Evolutionary conservation across 371 early-diverging fungal species (phyloP).

Genomic region (Blakeslea trispora): DNA sequence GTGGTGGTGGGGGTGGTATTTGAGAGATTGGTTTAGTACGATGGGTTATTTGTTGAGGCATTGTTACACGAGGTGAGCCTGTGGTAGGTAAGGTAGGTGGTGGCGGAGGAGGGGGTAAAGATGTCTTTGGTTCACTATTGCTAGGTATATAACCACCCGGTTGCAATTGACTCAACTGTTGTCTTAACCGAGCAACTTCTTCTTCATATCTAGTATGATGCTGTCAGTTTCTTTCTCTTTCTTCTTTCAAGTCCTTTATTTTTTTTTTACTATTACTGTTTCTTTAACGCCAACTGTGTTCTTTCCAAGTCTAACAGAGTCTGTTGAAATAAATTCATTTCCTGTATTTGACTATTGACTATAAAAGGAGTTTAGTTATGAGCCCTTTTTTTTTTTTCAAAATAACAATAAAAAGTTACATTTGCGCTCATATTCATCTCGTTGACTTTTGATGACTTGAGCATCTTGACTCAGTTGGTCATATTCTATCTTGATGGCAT

Average conservation of each 20-base stretch:
- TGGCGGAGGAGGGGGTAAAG: too few relatives aligned
- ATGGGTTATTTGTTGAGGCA: too few relatives aligned
- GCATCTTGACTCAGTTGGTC: constrained; percentile 77
- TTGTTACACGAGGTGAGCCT: too few relatives aligned
- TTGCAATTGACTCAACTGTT: constrained; percentile 53
- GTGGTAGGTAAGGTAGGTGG: too few relatives aligned
- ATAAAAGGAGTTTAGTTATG: background rate
- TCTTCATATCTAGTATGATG: constrained; percentile 46
- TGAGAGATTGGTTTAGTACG: too few relatives aligned
- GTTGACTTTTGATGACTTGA: constrained; percentile 65
- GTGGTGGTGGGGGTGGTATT: too few relatives aligned
- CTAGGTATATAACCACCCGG: constrained; percentile 29
- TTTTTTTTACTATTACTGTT: constrained; percentile 45
- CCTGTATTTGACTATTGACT: constrained; percentile 74
- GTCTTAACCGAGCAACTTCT: constrained; percentile 50
- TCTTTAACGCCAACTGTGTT: constrained; percentile 72
- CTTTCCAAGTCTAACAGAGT: constrained; percentile 78
- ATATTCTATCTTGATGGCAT: constrained; percentile 78
- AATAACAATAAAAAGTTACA: too few relatives aligned
- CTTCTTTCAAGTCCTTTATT: background rate
- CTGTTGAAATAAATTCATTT: constrained; percentile 76
- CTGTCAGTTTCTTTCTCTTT: constrained; percentile 2
- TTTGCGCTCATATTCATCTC: constrained; percentile 87
- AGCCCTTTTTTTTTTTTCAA: too few relatives aligned
- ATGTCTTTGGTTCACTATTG: too few relatives aligned